phyloP scores from a whole-genome alignment of 345 rosid genomes.

The Eucalyptus camaldulensis region DNA sequence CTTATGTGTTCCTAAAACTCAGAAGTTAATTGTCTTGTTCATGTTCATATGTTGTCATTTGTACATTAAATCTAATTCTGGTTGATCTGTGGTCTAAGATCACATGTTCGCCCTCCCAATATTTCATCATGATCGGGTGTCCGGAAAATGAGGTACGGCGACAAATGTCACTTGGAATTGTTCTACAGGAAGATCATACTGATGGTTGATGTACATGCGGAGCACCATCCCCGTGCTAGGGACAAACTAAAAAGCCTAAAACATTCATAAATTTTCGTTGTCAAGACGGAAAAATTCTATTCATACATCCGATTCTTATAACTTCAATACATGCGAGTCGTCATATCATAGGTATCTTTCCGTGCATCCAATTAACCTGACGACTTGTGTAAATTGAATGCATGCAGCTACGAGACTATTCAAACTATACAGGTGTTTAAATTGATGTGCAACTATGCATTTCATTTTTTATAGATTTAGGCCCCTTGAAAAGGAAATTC shows the following conservation, averaged over 20 bases:
- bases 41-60: neutral
- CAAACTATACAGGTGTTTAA: neutral
- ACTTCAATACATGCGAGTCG: neutral
- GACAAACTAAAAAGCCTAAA: neutral
- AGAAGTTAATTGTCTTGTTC: neutral
- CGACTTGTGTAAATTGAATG: neutral
- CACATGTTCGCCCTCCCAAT: neutral
- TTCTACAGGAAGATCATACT: neutral
- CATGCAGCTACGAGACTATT: neutral
- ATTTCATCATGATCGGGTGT: neutral
- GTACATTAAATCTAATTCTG: neutral
- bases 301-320: neutral
- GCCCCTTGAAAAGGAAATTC: constrained; percentile 55
- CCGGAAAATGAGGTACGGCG: neutral
- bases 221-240: neutral
- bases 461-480: constrained; percentile 3
- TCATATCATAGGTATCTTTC: neutral
- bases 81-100: neutral
- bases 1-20: neutral
- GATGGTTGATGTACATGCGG: neutral
- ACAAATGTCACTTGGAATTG: neutral
- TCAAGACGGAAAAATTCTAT: neutral
- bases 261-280: neutral
- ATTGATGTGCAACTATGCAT: neutral
- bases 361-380: neutral